A percentile compares a stretch with the other conserved stretches of the same genome.
Evolutionary conservation across 2,329 filamentous ascomycete species (phyloP).

Genomic region (Fusarium albosuccineum): DNA sequence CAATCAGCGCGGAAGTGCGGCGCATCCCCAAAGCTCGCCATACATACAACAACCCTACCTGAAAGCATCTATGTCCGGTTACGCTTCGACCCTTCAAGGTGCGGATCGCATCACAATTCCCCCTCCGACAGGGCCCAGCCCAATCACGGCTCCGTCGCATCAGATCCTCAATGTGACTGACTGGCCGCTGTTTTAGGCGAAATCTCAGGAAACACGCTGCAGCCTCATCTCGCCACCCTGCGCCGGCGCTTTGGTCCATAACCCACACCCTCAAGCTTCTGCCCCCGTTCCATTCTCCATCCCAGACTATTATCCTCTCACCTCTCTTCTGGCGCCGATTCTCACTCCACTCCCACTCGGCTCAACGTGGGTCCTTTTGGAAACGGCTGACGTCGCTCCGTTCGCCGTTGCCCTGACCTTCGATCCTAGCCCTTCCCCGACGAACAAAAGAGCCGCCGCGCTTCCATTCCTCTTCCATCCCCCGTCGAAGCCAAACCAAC

Average conservation of each 20-base stretch:
- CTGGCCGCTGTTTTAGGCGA: slow-evolving; percentile 38
- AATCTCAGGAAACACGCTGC: slow-evolving; percentile 20
- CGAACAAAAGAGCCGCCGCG: slow-evolving; percentile 49
- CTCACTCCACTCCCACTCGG: slow-evolving; percentile 26
- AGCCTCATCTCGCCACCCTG: slow-evolving; percentile 46
- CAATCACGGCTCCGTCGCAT: slow-evolving; percentile 43
- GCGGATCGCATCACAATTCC: slow-evolving; percentile 43
- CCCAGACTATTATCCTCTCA: background rate
- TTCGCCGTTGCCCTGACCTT: slow-evolving; percentile 40
- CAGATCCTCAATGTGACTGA: slow-evolving; percentile 37
- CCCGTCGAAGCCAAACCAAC: slow-evolving; percentile 41
- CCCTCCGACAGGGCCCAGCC: slow-evolving; percentile 22
- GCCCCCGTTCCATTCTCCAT: slow-evolving; percentile 33
- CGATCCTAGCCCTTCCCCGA: slow-evolving; percentile 41
- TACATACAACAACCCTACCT: background rate
- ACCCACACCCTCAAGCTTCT: slow-evolving; percentile 26
- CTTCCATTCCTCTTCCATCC: slow-evolving; percentile 45
- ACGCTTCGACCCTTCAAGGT: slow-evolving; percentile 34
- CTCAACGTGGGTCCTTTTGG: slow-evolving; percentile 39
- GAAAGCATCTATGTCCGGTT: background rate
- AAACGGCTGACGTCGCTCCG: slow-evolving; percentile 42
- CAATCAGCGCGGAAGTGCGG: slow-evolving; percentile 32
- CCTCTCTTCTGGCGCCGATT: slow-evolving; percentile 6
- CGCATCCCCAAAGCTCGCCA: slow-evolving; percentile 2
- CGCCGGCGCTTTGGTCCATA: slow-evolving; percentile 36